Evolutionary conservation across 169 alveolate genomes (phyloP).

Genomic region (Babesia bovis): DNA sequence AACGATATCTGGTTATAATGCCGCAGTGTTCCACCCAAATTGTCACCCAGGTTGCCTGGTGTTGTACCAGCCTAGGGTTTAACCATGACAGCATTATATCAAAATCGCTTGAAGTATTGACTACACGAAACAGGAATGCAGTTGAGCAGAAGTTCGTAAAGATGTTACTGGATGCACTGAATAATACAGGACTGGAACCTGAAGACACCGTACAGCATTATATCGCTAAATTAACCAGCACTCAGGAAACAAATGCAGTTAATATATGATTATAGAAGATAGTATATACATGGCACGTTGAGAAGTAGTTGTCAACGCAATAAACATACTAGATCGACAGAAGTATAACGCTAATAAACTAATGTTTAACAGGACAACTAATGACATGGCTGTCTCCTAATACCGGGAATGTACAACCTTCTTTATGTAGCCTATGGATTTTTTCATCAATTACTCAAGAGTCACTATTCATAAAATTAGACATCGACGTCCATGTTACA

Average conservation of each 20-base stretch:
- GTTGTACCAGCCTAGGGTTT: constrained; percentile 35
- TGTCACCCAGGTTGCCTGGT: constrained; percentile 66
- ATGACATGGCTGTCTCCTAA: no score
- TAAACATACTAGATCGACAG: no score
- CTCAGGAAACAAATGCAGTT: not conserved
- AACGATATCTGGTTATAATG: constrained; percentile 29
- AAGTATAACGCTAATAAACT: no score
- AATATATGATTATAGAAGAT: no score
- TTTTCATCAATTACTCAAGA: no score
- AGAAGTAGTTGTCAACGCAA: no score
- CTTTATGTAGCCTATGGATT: no score
- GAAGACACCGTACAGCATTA: constrained; percentile 6
- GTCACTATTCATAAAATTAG: no score
- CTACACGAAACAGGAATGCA: constrained; percentile 12
- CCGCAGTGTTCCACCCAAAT: constrained; percentile 48
- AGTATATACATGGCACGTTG: not conserved
- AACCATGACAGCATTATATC: constrained; percentile 21
- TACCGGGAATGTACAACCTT: no score
- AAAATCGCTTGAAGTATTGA: constrained; percentile 50
- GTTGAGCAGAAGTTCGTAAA: constrained; percentile 49
- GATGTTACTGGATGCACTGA: constrained; percentile 32
- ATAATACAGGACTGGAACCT: not conserved
- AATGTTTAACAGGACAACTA: no score
- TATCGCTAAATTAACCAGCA: not conserved
- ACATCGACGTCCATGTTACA: no score